Evolutionary conservation across 2,329 filamentous ascomycete species (phyloP).

Genomic region (Nigrospora sphaerica): DNA sequence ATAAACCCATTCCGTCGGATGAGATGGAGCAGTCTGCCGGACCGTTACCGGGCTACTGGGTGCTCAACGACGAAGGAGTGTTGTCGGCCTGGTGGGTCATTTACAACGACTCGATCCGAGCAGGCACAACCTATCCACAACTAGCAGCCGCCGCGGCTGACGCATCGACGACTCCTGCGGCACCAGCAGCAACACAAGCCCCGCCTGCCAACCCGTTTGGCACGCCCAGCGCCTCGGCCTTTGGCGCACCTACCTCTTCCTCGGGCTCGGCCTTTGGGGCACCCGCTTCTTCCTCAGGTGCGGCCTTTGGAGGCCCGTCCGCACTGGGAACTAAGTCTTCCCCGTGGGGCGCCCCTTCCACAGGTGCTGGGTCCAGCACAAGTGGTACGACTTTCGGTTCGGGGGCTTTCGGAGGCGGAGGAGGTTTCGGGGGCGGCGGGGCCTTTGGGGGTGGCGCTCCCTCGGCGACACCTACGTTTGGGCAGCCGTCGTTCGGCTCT

Average conservation of each 20-base stretch:
- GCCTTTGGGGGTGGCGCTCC: constrained; percentile 30
- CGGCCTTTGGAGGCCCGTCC: constrained; percentile 41
- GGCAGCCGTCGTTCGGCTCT: constrained; percentile 35
- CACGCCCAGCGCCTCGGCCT: constrained; percentile 23
- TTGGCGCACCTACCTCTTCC: constrained; percentile 29
- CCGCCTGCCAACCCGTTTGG: constrained; percentile 18
- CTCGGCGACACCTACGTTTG: constrained; percentile 38
- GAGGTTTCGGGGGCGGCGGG: constrained; percentile 18
- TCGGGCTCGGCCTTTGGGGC: constrained; percentile 37
- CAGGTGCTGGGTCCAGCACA: constrained; percentile 22
- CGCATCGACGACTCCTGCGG: constrained; percentile 12
- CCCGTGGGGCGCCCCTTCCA: constrained; percentile 36
- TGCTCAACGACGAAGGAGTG: constrained; percentile 83
- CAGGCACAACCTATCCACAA: constrained; percentile 66
- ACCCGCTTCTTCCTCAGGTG: constrained; percentile 23
- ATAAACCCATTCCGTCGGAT: constrained; percentile 68
- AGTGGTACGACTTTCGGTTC: constrained; percentile 35
- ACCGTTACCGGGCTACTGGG: constrained; percentile 76
- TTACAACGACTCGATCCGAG: constrained; percentile 77
- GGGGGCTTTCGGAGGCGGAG: constrained; percentile 31
- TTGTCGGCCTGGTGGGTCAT: constrained; percentile 86
- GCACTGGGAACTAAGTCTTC: constrained; percentile 44
- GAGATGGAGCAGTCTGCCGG: constrained; percentile 72
- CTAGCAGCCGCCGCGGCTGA: constrained; percentile 43
- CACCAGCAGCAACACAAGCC: constrained; percentile 23